phyloP scores from a whole-genome alignment of 2,329 filamentous ascomycete genomes.

The Alternaria sp. region DNA sequence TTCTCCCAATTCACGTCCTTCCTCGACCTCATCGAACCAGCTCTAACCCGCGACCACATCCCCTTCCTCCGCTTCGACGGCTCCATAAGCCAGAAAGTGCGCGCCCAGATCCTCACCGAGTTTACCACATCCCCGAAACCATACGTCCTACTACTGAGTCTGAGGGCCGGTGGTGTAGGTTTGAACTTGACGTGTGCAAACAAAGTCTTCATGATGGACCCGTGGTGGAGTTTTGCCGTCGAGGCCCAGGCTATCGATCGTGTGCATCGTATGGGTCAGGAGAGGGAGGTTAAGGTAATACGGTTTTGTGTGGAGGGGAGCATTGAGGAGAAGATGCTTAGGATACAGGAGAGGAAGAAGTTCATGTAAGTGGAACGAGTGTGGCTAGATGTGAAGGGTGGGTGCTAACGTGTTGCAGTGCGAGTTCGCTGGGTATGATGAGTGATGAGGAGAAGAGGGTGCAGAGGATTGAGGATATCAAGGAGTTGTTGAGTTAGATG shows the following conservation, averaged over 20 bases:
- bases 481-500: conserved; percentile 74
- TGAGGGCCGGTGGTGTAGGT: conserved; percentile 91
- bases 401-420: conserved; percentile 61
- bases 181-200: conserved; percentile 89
- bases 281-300: conserved; percentile 81
- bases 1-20: conserved; percentile 99
- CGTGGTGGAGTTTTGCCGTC: conserved; percentile 98
- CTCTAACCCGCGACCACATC: conserved; percentile 74
- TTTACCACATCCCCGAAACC: conserved; percentile 68
- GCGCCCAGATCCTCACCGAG: conserved; percentile 76
- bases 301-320: conserved; percentile 89
- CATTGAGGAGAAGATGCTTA: conserved; percentile 94
- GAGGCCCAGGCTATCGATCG: conserved; percentile 98
- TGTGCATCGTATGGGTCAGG: conserved; percentile 95
- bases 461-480: conserved; percentile 91
- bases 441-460: conserved; percentile 90
- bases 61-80: conserved; percentile 88
- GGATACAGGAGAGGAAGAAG: conserved; percentile 93
- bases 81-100: conserved; percentile 82
- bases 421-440: conserved; percentile 94
- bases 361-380: conserved; percentile 72
- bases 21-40: conserved; percentile 85
- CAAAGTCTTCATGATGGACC: conserved; percentile 98
- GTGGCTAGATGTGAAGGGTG: neutral
- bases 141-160: conserved; percentile 78